A percentile compares a stretch with the other conserved stretches of the same genome.
These are phyloP conservation scores for Funneliformis caledonium DNA, from an alignment of 371 early-diverging fungal species.

Conservation along the genomic window DNA sequence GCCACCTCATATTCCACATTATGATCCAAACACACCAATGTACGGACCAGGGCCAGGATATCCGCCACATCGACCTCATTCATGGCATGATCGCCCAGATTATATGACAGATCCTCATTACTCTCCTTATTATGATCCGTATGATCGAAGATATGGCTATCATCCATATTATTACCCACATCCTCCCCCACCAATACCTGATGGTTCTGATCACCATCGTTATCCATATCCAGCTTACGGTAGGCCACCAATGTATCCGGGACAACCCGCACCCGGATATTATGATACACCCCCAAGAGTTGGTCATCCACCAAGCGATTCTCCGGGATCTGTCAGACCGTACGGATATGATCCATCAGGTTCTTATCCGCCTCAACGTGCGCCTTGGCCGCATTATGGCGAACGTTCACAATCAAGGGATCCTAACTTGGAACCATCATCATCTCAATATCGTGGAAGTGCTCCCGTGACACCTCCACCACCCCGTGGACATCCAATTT, in stretches of 20 bases:
- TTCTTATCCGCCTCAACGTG: constrained; percentile 25
- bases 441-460: constrained; percentile 17
- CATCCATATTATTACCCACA: constrained; percentile 34
- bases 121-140: constrained; percentile 38
- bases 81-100: constrained; percentile 32
- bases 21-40: constrained; percentile 11
- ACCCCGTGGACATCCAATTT: constrained; percentile 32
- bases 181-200: constrained; percentile 5
- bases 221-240: constrained; percentile 26
- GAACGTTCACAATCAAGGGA: constrained; percentile 28
- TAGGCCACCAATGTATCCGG: constrained; percentile 36
- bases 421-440: constrained; percentile 2
- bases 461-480: neutral
- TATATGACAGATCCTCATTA: constrained; percentile 33
- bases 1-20: neutral
- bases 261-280: constrained; percentile 31
- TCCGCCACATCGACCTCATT: neutral
- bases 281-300: constrained; percentile 21
- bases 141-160: constrained; percentile 38
- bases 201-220: constrained; percentile 32
- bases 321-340: neutral
- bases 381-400: constrained; percentile 35
- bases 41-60: constrained; percentile 27
- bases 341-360: constrained; percentile 34
- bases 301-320: neutral